Percentiles rank a stretch among this genome's conserved stretches.
Conservation (phyloP, 2,329 filamentous ascomycete genomes). For the Talaromyces pinophilus region DNA sequence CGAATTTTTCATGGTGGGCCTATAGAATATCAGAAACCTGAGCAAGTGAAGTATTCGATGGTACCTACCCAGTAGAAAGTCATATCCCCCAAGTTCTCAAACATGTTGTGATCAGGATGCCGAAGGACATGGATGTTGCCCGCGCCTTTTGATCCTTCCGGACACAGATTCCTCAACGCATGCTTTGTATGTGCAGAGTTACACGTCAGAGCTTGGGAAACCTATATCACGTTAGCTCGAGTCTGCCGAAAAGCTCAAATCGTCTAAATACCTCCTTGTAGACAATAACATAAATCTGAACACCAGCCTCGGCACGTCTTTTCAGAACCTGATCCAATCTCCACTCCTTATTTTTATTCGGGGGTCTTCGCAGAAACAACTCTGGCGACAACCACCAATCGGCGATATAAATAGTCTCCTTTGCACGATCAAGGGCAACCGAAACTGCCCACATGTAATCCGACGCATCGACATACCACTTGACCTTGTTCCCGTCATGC, state of each 20-base stretch:
- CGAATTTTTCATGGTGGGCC: slow-evolving; percentile 96
- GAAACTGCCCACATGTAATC: slow-evolving; percentile 97
- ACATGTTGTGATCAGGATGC: slow-evolving; percentile 82
- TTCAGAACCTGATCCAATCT: slow-evolving; percentile 58
- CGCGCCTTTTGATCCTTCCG: slow-evolving; percentile 68
- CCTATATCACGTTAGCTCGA: slow-evolving; percentile 32
- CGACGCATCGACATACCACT: slow-evolving; percentile 96
- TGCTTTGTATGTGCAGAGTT: slow-evolving; percentile 93
- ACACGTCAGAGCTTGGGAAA: slow-evolving; percentile 78
- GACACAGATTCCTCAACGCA: slow-evolving; percentile 75
- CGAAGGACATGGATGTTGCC: slow-evolving; percentile 24
- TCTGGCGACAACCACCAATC: slow-evolving; percentile 24
- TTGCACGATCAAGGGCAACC: slow-evolving; percentile 68
- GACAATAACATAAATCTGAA: slow-evolving; percentile 90
- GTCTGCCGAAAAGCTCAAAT: neutral
- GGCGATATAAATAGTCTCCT: slow-evolving; percentile 86
- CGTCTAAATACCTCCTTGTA: slow-evolving; percentile 51
- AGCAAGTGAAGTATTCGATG: neutral
- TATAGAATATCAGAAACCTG: slow-evolving; percentile 19
- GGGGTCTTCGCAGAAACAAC: slow-evolving; percentile 80
- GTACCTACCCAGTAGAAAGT: slow-evolving; percentile 77
- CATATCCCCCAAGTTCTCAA: slow-evolving; percentile 73
- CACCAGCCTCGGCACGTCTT: slow-evolving; percentile 82
- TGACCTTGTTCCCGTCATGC: slow-evolving; percentile 79
- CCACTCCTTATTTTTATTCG: slow-evolving; percentile 78